A percentile compares a stretch with the other conserved stretches of the same genome.
phyloP scores from a whole-genome alignment of 2,329 filamentous ascomycete species.

The Pseudogymnoascus sp. region DNA sequence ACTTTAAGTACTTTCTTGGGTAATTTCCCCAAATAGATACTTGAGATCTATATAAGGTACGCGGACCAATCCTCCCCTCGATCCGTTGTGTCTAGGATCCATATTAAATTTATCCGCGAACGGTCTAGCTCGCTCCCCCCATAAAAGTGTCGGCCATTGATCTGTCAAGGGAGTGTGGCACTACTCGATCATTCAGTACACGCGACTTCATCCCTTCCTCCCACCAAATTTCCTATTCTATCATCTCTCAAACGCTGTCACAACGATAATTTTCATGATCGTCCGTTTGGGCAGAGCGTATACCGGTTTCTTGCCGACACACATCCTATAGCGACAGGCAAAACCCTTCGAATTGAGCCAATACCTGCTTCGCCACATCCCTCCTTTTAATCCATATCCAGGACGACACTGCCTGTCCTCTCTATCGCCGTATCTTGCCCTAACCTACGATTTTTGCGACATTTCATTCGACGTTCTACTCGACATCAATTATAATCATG shows the following conservation, averaged over 20 bases:
- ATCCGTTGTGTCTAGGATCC: neutral
- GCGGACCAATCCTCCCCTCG: neutral
- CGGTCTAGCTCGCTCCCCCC: neutral
- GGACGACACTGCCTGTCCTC: neutral
- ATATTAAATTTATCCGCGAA: neutral
- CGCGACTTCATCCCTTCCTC: conserved; percentile 3
- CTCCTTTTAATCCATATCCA: conserved; percentile 1
- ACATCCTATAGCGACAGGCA: neutral
- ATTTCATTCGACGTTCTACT: conserved; percentile 9
- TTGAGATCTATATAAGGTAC: neutral
- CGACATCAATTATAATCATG: conserved; percentile 37
- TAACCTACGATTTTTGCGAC: neutral
- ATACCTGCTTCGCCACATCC: neutral
- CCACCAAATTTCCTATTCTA: neutral
- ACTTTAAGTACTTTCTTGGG: neutral
- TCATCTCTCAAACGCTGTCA: neutral
- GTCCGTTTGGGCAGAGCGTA: conserved; percentile 3
- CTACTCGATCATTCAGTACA: neutral
- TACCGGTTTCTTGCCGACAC: conserved; percentile 1
- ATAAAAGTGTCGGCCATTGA: neutral
- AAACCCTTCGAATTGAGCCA: neutral
- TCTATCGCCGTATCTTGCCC: neutral
- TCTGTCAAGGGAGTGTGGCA: neutral
- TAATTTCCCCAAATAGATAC: neutral
- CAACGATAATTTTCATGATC: conserved; percentile 1